Evolutionary conservation across 192 early-diverging fungal genomes (phyloP).

Genomic region (Backusella macrospora): DNA sequence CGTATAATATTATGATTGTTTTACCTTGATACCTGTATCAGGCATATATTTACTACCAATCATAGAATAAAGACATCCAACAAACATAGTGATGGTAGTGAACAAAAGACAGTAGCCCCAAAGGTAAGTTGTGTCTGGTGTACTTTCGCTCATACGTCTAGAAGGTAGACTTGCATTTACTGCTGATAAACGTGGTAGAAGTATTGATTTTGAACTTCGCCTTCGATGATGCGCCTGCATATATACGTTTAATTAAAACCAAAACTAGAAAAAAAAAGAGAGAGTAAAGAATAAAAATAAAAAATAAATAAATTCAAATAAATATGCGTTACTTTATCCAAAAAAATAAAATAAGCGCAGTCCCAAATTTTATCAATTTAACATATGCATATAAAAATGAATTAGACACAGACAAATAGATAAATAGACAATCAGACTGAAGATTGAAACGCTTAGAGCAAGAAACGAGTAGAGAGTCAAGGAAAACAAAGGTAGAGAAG

Average conservation of each 20-base stretch:
- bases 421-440: too few relatives aligned
- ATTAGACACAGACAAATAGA: too few relatives aligned
- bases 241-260: neutral
- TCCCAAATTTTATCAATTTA: too few relatives aligned
- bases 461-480: too few relatives aligned
- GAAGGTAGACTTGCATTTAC: constrained; percentile 53
- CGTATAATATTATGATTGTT: neutral
- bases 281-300: neutral
- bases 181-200: constrained; percentile 12
- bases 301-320: neutral
- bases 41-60: constrained; percentile 73
- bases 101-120: constrained; percentile 70
- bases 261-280: neutral
- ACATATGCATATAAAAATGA: too few relatives aligned
- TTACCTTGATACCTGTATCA: constrained; percentile 62
- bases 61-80: constrained; percentile 64
- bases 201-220: constrained; percentile 20
- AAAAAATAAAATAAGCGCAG: too few relatives aligned
- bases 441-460: too few relatives aligned
- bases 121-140: constrained; percentile 68
- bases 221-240: constrained; percentile 30
- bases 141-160: constrained; percentile 54
- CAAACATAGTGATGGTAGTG: constrained; percentile 61
- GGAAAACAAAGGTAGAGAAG: too few relatives aligned
- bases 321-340: too few relatives aligned